phyloP scores from a whole-genome alignment of 1,139 yeast genomes.

The Hyphopichia pseudoburtonii region DNA sequence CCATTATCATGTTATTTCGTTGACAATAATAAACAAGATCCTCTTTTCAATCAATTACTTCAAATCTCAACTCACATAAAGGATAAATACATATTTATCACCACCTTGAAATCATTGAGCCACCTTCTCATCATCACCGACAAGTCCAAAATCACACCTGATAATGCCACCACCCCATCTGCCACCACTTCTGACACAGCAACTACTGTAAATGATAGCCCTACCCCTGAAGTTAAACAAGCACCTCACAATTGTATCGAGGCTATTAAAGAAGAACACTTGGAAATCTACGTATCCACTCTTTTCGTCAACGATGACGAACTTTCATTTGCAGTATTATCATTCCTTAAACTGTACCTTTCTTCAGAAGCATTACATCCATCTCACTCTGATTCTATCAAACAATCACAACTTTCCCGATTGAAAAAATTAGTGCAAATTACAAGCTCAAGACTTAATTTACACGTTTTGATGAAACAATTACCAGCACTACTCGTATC shows the following conservation, averaged over 20 bases:
- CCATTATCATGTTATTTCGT: constrained; percentile 80
- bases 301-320: constrained; percentile 41
- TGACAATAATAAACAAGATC: constrained; percentile 67
- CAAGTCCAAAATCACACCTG: constrained; percentile 13
- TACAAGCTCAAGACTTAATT: constrained; percentile 32
- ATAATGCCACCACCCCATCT: constrained; percentile 21
- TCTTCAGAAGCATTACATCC: constrained; percentile 41
- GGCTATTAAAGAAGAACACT: constrained; percentile 32
- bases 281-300: constrained; percentile 30
- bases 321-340: constrained; percentile 31
- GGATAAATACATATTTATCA: constrained; percentile 55
- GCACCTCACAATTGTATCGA: constrained; percentile 43
- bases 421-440: constrained; percentile 34
- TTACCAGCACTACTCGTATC: constrained; percentile 61
- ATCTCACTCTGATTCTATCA: constrained; percentile 26
- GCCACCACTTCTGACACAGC: constrained; percentile 37
- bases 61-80: constrained; percentile 44
- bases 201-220: constrained; percentile 11
- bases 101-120: constrained; percentile 45
- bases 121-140: constrained; percentile 32
- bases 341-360: constrained; percentile 40
- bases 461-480: constrained; percentile 52
- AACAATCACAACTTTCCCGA: constrained; percentile 34
- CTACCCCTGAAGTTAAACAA: constrained; percentile 24
- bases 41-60: constrained; percentile 53